Base-by-base conservation (phyloP, 2,329 filamentous ascomycete genomes). In the Hypoxylon sp. region DNA sequence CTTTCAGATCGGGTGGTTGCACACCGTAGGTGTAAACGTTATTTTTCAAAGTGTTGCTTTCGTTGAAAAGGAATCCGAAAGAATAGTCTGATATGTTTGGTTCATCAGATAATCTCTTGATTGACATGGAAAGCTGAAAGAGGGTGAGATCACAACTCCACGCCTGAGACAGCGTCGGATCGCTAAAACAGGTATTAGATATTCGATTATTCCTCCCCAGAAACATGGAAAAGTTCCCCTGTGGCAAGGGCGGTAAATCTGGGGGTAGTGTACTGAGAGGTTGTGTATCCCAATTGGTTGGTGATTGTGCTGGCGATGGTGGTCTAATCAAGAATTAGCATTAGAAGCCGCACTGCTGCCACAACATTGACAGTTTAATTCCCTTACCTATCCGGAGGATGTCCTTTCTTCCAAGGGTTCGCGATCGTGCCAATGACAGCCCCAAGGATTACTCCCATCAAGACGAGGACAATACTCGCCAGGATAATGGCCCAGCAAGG, bases 91-190 rank as follows among this genome's bases (percentile, higher is more conserved):
- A 73, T 21, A 74, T 78, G 45, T 71, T 72, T 14, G 70, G 71
- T 53, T 70, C 73, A 13, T 76, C 72, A 2, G 65, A 49, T 2
- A 78, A 68, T 25, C 62, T 73, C 19, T 65, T 69, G 17, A 89
- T 77, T 1, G 79, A 77, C 78, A 88, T 77, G 1, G 80, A 76
- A 55, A 84, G 83, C 48, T 82, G 79, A 5, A 79, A 79, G 49
- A 81, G 80, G 1, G 81, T 79, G 30, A 91, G 81, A 11, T 86
- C 82, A 75, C 90, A 93, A 64, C 82, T 86, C 90, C 90, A 93
- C 0, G 89, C 86, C 53, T 82, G 77, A n/a, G 82, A 80, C 71
- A 89, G 85, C 0, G 77, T 81, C 0, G 83, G 80, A 61, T 90
- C 82, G 32, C 82, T 82, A 65, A 92, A 82, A 75, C 90, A 93